phyloP scores from a whole-genome alignment of 129 eudicot species.

The Tagetes patula region DNA sequence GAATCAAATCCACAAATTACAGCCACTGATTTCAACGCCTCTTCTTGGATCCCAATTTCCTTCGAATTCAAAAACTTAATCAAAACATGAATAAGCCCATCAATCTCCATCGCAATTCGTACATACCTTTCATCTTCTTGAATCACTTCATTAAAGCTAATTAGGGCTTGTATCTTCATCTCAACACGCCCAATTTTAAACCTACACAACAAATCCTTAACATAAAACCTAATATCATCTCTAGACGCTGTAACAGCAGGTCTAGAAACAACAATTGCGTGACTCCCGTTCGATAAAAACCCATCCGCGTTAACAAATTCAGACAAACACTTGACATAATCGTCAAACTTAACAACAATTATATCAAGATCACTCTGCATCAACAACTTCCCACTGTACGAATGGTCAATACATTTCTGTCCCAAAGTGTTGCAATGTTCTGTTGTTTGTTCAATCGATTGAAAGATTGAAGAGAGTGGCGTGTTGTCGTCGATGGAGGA shows the following conservation, averaged over 20 bases:
- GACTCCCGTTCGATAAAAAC: conserved; percentile 28
- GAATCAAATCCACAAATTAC: conserved; percentile 52
- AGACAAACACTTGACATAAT: conserved; percentile 37
- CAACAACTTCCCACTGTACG: conserved; percentile 70
- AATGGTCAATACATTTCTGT: conserved; percentile 41
- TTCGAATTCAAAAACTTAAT: conserved; percentile 57
- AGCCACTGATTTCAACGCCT: conserved; percentile 50
- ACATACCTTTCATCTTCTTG: conserved; percentile 69
- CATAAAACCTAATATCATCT: conserved; percentile 74
- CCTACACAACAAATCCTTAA: conserved; percentile 72
- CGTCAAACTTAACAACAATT: conserved; percentile 48
- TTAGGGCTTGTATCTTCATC: conserved; percentile 72
- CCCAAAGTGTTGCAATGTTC: conserved; percentile 44
- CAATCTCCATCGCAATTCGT: conserved; percentile 52
- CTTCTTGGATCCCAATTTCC: conserved; percentile 62
- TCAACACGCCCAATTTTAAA: conserved; percentile 57
- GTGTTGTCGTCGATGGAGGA: conserved; percentile 34
- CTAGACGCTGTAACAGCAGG: conserved; percentile 54
- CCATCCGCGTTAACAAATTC: conserved; percentile 50
- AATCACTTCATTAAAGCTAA: conserved; percentile 52
- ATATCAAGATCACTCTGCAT: conserved; percentile 93
- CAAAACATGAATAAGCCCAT: conserved; percentile 44
- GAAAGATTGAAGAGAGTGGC: conserved; percentile 34
- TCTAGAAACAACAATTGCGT: conserved; percentile 72
- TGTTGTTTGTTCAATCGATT: conserved; percentile 44